These are phyloP conservation scores for Chalciporus sp. DNA, from an alignment of 1,284 basidiomycete species.

Conservation along the genomic window DNA sequence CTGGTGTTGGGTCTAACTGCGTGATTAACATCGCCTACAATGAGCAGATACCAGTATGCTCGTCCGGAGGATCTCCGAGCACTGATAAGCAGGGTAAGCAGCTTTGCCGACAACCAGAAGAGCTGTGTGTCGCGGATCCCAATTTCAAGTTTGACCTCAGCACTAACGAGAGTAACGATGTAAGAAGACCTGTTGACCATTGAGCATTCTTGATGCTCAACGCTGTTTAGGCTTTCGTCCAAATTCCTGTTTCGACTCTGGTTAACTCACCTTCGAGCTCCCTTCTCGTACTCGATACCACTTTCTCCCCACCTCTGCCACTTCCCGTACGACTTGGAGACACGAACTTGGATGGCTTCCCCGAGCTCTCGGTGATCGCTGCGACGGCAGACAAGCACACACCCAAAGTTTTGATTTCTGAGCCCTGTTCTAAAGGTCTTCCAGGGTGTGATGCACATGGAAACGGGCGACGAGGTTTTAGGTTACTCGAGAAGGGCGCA, in stretches of 20 bases:
- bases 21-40: slow-evolving; percentile 94
- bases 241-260: slow-evolving; percentile 67
- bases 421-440: slow-evolving; percentile 63
- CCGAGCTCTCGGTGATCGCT: slow-evolving; percentile 82
- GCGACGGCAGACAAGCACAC: slow-evolving; percentile 48
- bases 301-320: slow-evolving; percentile 66
- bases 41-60: slow-evolving; percentile 84
- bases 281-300: slow-evolving; percentile 72
- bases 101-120: slow-evolving; percentile 75
- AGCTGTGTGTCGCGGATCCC: slow-evolving; percentile 83
- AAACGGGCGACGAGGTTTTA: slow-evolving; percentile 62
- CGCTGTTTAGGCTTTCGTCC: slow-evolving; percentile 58
- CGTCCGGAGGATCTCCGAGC: slow-evolving; percentile 48
- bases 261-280: slow-evolving; percentile 49
- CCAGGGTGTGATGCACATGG: slow-evolving; percentile 55
- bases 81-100: slow-evolving; percentile 51
- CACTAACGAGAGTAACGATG: slow-evolving; percentile 54
- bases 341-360: slow-evolving; percentile 93
- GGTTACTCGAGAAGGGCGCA: slow-evolving; percentile 59
- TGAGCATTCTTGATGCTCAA: slow-evolving; percentile 1
- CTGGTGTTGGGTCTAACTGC: slow-evolving; percentile 77
- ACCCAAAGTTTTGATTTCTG: slow-evolving; percentile 73
- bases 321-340: slow-evolving; percentile 86
- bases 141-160: slow-evolving; percentile 79
- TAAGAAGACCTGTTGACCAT: slow-evolving; percentile 37